Evolutionary conservation across 2,329 filamentous ascomycete species (phyloP).

Genomic region (Fusarium anguioides): DNA sequence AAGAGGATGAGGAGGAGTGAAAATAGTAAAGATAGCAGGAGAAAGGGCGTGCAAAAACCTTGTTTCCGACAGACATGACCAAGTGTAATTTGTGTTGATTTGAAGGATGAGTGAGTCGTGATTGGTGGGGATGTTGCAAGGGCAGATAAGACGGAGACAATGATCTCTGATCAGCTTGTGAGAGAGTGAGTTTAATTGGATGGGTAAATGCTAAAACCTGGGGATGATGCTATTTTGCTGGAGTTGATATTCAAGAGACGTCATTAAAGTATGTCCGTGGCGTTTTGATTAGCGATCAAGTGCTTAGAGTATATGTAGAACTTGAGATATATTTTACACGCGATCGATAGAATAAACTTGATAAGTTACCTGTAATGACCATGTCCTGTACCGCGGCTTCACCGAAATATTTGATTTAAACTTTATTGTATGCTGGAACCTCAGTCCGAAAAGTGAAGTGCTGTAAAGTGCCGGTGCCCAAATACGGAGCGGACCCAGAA

Average conservation of each 20-base stretch:
- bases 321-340: background rate
- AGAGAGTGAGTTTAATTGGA: conserved; percentile 24
- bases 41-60: conserved; percentile 19
- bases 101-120: conserved; percentile 13
- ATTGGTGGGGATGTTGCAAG: conserved; percentile 30
- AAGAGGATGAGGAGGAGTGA: conserved; percentile 33
- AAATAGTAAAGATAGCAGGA: conserved; percentile 29
- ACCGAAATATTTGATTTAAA: conserved; percentile 14
- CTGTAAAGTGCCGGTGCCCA: conserved; percentile 15
- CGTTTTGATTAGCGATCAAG: background rate
- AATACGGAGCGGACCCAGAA: conserved; percentile 16
- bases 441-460: background rate
- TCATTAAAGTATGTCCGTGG: conserved; percentile 5
- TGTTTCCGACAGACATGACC: conserved; percentile 29
- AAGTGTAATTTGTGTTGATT: conserved; percentile 42
- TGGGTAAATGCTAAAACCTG: conserved; percentile 35
- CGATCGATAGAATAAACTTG: background rate
- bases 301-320: background rate
- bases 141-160: conserved; percentile 40
- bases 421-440: conserved; percentile 4
- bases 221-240: conserved; percentile 20
- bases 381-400: background rate
- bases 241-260: conserved; percentile 1
- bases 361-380: background rate
- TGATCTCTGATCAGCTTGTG: conserved; percentile 28